Base-by-base conservation (phyloP, 129 eudicot species). In the Flaveria sonorensis region DNA sequence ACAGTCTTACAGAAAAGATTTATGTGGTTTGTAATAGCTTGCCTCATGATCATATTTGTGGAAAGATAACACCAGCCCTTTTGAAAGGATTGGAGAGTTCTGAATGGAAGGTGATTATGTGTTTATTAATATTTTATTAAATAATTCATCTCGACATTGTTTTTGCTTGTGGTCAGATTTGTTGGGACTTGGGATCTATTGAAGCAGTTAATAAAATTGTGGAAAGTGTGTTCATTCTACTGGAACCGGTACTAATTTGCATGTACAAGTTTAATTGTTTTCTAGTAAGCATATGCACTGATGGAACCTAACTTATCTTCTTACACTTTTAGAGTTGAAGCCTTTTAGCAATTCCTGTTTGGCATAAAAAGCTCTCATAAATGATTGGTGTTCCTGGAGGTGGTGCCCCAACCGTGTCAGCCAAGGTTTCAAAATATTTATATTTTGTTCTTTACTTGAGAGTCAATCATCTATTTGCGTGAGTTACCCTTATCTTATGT, bases 31-130 rank as follows among this genome's bases (percentile, higher is more conserved):
- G 26, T 24, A 97, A 95, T 83, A 79, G 99, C 82, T 86, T 95
- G 82, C 99, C 99, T 67, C 99, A 96, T 72, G 99, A 95, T 88
- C 97, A 95, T 81, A 88, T 95, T 69, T 91, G 99, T 85, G 94
- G 83, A 81, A 95, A 89, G 88, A 82, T 95, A 73, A 95, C 99
- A 19, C 96, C 99, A 36, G 52, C 81, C 7, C 82, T 95, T 77
- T 76, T 95, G 43, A 95, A 95, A 83, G 92, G 97, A 68, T 83
- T 95, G 75, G 99, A 95, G 83, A 91, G 99, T 79, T 80, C 96
- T 28, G 99, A 95, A 68, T 95, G 99, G 99, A 95, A 91, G 97
- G 99, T 95, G 52, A 48, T 68, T 6, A n/a, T 66, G 48, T n/a
- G 18, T 40, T 40, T 21, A 40, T 5, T 24, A 24, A 24, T 57